These are phyloP conservation scores for Colletotrichum lupini DNA, from an alignment of 2,329 filamentous ascomycete species.

Conservation along the genomic window DNA sequence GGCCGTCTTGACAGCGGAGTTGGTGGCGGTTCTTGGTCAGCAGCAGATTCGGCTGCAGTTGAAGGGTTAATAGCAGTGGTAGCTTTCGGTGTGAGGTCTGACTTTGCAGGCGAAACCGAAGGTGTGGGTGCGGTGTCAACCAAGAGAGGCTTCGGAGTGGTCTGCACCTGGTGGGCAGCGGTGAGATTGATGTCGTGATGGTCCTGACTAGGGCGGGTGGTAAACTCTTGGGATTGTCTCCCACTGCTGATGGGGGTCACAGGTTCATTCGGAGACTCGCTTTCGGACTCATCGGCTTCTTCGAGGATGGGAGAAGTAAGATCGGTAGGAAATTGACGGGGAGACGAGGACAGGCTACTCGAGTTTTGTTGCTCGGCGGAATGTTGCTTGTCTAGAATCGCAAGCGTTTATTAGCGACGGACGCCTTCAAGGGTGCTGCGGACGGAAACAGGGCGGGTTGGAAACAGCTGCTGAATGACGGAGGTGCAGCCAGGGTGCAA, in stretches of 20 bases:
- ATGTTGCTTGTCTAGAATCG: constrained; percentile 24
- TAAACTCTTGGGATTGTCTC: constrained; percentile 65
- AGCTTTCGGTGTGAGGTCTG: constrained; percentile 14
- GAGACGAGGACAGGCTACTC: constrained; percentile 50
- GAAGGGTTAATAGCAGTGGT: constrained; percentile 5
- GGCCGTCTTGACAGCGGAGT: constrained; percentile 51
- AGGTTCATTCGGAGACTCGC: constrained; percentile 69
- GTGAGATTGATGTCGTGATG: constrained; percentile 45
- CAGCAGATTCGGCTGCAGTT: constrained; percentile 19
- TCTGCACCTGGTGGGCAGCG: constrained; percentile 31
- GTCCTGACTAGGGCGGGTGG: constrained; percentile 54
- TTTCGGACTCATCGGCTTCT: constrained; percentile 69
- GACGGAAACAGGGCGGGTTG: constrained; percentile 33
- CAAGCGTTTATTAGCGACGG: constrained; percentile 27
- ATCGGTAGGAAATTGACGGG: constrained; percentile 61
- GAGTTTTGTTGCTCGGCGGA: constrained; percentile 26
- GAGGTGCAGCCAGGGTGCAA: constrained; percentile 15
- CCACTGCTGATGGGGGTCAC: constrained; percentile 70
- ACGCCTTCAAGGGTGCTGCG: constrained; percentile 23
- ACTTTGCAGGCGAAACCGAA: constrained; percentile 13
- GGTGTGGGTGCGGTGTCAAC: constrained; percentile 28
- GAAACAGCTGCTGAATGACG: constrained; percentile 28
- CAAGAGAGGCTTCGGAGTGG: constrained; percentile 29
- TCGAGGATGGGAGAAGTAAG: constrained; percentile 65
- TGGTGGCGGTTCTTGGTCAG: constrained; percentile 42